Conservation (phyloP, 805 yeast species). For the Geotrichum ghanense region DNA sequence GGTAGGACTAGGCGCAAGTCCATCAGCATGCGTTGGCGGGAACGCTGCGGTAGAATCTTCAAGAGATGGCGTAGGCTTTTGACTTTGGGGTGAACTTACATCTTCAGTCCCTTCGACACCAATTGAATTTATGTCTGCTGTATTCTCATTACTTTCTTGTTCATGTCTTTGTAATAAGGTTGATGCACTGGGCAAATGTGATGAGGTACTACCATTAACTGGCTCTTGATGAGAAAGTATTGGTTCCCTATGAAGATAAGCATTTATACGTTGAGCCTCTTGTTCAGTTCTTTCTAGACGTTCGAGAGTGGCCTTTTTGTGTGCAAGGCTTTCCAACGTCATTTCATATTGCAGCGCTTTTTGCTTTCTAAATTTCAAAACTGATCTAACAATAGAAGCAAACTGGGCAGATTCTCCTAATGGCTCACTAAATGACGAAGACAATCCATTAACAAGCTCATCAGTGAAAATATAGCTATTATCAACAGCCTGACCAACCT, state of each 20-base stretch:
- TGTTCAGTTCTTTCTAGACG: constrained; percentile 32
- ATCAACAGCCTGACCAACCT: constrained; percentile 80
- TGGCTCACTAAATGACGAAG: constrained; percentile 54
- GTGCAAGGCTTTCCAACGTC: constrained; percentile 28
- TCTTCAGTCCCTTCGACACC: not conserved
- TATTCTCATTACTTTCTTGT: not conserved
- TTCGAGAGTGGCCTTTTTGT: constrained; percentile 26
- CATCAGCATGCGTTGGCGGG: constrained; percentile 16
- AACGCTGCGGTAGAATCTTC: not conserved
- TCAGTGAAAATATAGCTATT: constrained; percentile 40
- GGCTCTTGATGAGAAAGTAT: not conserved
- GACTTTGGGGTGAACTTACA: not conserved
- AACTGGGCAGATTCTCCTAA: constrained; percentile 61
- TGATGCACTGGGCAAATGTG: not conserved
- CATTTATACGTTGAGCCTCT: constrained; percentile 33
- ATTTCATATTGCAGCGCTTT: constrained; percentile 44
- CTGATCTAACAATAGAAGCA: constrained; percentile 43
- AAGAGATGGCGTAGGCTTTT: not conserved
- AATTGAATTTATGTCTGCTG: not conserved
- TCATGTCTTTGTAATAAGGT: not conserved
- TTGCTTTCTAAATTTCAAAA: constrained; percentile 48
- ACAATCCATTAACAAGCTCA: constrained; percentile 39
- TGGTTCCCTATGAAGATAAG: constrained; percentile 18
- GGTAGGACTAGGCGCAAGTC: constrained; percentile 4
- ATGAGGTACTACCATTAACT: not conserved